phyloP scores from a whole-genome alignment of 768 basidiomycete species.

The Leccinum boreale region DNA sequence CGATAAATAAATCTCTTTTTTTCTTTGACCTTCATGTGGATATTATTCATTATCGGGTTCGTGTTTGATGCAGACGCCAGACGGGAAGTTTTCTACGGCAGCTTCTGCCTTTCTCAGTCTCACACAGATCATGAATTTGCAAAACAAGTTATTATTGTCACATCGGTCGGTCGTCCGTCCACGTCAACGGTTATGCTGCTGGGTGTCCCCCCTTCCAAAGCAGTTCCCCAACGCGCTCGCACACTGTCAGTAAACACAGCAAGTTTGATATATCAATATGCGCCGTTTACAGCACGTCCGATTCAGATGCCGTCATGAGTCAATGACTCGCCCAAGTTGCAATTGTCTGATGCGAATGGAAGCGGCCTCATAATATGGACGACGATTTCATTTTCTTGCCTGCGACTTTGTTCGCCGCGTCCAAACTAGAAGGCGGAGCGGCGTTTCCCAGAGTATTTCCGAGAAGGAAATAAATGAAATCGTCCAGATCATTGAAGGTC shows the following conservation, averaged over 20 bases:
- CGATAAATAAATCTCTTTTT: background rate
- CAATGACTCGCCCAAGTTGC: background rate
- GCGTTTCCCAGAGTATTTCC: background rate
- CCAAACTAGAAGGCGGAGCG: background rate
- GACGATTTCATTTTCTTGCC: conserved; percentile 10
- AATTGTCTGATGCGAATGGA: conserved; percentile 15
- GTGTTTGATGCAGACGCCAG: background rate
- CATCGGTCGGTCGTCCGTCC: background rate
- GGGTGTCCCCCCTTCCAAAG: background rate
- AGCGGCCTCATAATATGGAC: conserved; percentile 3
- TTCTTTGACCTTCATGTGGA: conserved; percentile 1
- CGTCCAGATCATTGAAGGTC: conserved; percentile 25
- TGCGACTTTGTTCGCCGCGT: background rate
- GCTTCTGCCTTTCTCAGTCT: conserved; percentile 1
- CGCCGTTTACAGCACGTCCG: background rate
- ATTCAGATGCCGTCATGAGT: background rate
- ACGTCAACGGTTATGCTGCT: background rate
- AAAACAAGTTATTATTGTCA: background rate
- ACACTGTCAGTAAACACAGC: background rate
- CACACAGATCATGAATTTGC: conserved; percentile 14
- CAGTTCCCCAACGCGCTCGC: conserved; percentile 8
- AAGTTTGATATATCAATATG: background rate
- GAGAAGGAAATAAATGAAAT: background rate
- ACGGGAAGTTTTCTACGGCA: no score
- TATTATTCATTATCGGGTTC: conserved; percentile 1